Conservation (phyloP, 192 early-diverging fungal species). For the Podila verticillata region DNA sequence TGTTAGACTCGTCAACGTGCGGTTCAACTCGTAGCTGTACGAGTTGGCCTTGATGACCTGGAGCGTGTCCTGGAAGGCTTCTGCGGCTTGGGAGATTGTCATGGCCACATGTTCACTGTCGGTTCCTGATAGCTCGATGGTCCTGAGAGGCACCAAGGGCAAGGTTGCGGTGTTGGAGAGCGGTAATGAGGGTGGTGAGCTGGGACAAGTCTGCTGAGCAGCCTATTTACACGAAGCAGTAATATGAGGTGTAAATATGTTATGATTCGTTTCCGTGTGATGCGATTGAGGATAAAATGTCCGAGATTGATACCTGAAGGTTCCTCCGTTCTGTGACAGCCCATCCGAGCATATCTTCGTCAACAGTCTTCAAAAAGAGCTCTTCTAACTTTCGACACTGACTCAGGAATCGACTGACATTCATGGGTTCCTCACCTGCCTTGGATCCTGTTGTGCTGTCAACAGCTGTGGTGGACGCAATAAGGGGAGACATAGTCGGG, state of each 20-base stretch:
- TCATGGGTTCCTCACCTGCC: not conserved
- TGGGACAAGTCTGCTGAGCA: not conserved
- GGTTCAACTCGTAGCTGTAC: conserved; percentile 21
- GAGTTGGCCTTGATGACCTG: conserved; percentile 51
- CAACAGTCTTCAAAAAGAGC: conserved; percentile 22
- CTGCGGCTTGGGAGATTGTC: conserved; percentile 40
- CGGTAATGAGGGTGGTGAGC: not conserved
- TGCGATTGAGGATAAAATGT: too few species aligned
- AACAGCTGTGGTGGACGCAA: not conserved
- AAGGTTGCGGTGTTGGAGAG: not conserved
- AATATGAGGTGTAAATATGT: too few species aligned
- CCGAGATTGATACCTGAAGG: conserved; percentile 7
- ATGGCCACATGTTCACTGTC: conserved; percentile 41
- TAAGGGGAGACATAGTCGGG: not conserved
- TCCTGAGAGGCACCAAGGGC: conserved; percentile 15
- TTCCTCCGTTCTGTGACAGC: conserved; percentile 38
- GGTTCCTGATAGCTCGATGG: conserved; percentile 35
- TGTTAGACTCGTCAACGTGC: conserved; percentile 4
- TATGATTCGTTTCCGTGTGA: too few species aligned
- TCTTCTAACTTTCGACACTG: conserved; percentile 40
- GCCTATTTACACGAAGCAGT: too few species aligned
- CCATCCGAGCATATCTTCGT: conserved; percentile 41
- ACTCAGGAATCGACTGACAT: conserved; percentile 27
- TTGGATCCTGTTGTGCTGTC: too few species aligned
- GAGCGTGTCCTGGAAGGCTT: conserved; percentile 46